Base-by-base conservation (phyloP, 2,329 filamentous ascomycete genomes). In the Cordyceps javanica region DNA sequence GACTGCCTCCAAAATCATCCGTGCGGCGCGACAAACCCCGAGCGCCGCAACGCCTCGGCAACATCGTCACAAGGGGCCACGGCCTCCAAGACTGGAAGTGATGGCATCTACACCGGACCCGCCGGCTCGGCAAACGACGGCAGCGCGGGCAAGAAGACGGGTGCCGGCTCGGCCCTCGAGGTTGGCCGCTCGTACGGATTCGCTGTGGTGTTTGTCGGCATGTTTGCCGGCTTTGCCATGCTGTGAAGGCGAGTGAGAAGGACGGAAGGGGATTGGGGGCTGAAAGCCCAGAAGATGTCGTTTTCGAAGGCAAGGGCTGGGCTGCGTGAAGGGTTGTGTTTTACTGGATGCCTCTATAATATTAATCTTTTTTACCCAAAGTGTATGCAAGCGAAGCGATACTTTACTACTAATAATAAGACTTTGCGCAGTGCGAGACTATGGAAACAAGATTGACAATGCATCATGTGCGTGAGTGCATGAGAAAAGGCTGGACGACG, bases 11-110 rank as follows among this genome's bases (percentile, higher is more conserved):
- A 82, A 64, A 74, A 91, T 61, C 76, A 91, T 73, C 88, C 85
- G 3, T 93, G 89, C 70, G 89, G 89, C 69, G 89, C 89, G 38
- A 77, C 77, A 64, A 75, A 81, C 67, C 89, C 89, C 14, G 81
- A 72, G 42, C 77, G 76, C 57, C 72, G 76, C 69, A 91, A 90
- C 72, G 65, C 69, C 5, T 82, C 81, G 7, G 72, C 77, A 8
- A 73, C 75, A 19, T 71, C 77, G 16, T 72, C 73, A 10, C 68
- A 77, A 16, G 72, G 75, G 25, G 68, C 70, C 55, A 70, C 66
- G 23, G 57, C 62, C 14, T 56, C 65, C 48, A 54, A 64, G 42
- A 69, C 71, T 1, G 65, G 69, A 25, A 63, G 68, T 6, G 68
- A 69, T 32, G 68, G 70, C 46, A 71, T 80, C 52, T 80, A 70